Base-by-base conservation (phyloP, 225 moss, liverwort and hornwort species). In the Polytrichum formosum region DNA sequence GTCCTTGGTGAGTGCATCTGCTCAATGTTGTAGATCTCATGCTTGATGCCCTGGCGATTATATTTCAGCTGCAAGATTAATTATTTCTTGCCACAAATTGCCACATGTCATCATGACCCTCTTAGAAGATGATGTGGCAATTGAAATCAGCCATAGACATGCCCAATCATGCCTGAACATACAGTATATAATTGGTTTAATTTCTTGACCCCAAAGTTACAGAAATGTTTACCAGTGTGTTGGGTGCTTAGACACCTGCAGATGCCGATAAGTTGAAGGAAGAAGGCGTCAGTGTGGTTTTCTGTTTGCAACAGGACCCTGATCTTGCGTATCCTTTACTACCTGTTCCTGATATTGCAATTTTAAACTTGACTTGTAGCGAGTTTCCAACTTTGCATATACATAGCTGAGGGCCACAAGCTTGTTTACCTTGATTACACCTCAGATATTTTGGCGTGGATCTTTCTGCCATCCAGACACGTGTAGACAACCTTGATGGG, bases 301-400 rank as follows among this genome's bases (percentile, higher is more conserved):
- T 94, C 69, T 97, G 97, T 67, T 77, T 97, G 66, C 97, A 97
- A 76, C 92, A 97, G 65, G 92, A 94, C 71, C 83, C 89, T 65
- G 97, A 97, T 74, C 81, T 97, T 60, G 90, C 82, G 84, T 96
- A 93, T 93, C 91, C 86, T 87, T 75, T 66, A 71, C 21, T 63
- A 67, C 22, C 5, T 55, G 27, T 18, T 70, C 26, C 35, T 31
- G n/a, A 63, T 70, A 56, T 64, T 74, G 70, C 63, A 73, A 46
- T 10, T n/a, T 2, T 55, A n/a, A n/a, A 9, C 19, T 66, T 54
- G 25, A 53, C 28, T 70, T 64, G 26, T 28, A 61, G 35, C 46
- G 3, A 46, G 19, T 70, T 72, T 72, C 27, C 27, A 29, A 58
- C 66, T 63, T 53, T 68, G 37, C 5, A 37, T 71, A 65, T 65